These are phyloP conservation scores for Trichocladium antarcticum DNA, from an alignment of 495 filamentous ascomycete genomes.

Conservation along the genomic window DNA sequence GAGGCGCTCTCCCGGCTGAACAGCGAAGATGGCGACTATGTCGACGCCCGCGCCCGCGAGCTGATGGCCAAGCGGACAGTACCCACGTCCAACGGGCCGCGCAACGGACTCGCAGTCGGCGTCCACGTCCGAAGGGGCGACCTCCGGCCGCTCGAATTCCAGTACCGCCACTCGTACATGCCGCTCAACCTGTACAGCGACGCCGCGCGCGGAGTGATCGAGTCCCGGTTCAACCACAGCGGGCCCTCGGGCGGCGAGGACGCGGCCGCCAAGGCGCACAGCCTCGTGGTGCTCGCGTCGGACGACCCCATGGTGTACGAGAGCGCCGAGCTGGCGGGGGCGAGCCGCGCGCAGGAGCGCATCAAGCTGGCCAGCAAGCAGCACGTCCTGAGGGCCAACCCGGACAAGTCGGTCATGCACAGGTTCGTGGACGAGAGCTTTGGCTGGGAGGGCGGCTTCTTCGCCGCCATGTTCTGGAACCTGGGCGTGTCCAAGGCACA, in stretches of 20 bases:
- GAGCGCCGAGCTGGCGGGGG: constrained; percentile 41
- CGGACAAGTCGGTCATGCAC: constrained; percentile 33
- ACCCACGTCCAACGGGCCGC: constrained; percentile 24
- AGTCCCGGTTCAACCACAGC: constrained; percentile 26
- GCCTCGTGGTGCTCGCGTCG: constrained; percentile 49
- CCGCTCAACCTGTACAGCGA: constrained; percentile 51
- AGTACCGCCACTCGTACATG: constrained; percentile 56
- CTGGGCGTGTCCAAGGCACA: constrained; percentile 26
- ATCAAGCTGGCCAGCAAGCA: constrained; percentile 54
- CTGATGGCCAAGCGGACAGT: constrained; percentile 36
- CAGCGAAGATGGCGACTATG: constrained; percentile 46
- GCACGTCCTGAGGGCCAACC: constrained; percentile 26
- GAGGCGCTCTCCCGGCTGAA: constrained; percentile 52
- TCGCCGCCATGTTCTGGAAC: constrained; percentile 55
- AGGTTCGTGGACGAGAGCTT: constrained; percentile 54
- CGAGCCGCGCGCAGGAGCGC: constrained; percentile 48
- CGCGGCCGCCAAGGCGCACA: constrained; percentile 26
- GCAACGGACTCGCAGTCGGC: constrained; percentile 44
- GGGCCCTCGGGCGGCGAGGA: constrained; percentile 26
- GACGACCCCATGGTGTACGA: constrained; percentile 61
- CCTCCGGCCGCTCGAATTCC: constrained; percentile 51
- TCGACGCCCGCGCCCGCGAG: constrained; percentile 37
- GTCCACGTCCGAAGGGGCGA: constrained; percentile 68
- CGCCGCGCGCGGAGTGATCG: constrained; percentile 34
- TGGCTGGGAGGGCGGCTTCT: constrained; percentile 71